Conservation (phyloP, 495 filamentous ascomycete species). For the Podospora sp. region DNA sequence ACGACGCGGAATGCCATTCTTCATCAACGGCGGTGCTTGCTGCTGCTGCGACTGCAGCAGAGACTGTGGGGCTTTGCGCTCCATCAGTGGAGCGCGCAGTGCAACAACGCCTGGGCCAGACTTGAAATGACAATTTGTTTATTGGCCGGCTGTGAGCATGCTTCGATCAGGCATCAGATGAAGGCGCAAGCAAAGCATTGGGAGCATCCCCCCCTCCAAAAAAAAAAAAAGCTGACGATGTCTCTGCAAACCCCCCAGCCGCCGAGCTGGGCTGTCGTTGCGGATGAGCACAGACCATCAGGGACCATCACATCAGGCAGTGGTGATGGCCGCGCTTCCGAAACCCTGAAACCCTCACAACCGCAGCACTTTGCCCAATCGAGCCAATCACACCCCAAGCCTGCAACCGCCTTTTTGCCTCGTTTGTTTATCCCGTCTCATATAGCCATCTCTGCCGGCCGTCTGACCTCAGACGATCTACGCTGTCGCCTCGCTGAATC, state of each 20-base stretch:
- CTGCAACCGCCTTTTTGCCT: background rate
- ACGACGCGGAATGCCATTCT: conserved; percentile 15
- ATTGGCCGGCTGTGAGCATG: background rate
- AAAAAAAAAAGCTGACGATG: conserved; percentile 3
- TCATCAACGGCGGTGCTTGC: conserved; percentile 10
- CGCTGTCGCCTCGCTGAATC: background rate
- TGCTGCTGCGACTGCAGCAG: conserved; percentile 6
- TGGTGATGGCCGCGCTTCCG: conserved; percentile 6
- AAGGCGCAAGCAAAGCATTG: background rate
- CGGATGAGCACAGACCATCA: conserved; percentile 6
- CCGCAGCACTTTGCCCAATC: background rate
- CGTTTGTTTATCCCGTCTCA: conserved; percentile 10
- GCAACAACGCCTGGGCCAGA: background rate
- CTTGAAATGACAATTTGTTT: background rate
- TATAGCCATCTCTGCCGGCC: conserved; percentile 3
- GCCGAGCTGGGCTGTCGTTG: background rate
- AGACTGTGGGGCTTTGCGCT: conserved; percentile 11
- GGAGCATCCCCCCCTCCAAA: too few species aligned
- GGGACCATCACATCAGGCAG: background rate
- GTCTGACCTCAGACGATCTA: background rate
- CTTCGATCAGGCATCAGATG: background rate
- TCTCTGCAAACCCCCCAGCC: conserved; percentile 2
- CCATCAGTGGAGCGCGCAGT: background rate
- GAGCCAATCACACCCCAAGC: conserved; percentile 1
- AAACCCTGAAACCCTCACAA: conserved; percentile 14